phyloP scores from a whole-genome alignment of 179 eudicot genomes.

The Corrigiola litoralis region DNA sequence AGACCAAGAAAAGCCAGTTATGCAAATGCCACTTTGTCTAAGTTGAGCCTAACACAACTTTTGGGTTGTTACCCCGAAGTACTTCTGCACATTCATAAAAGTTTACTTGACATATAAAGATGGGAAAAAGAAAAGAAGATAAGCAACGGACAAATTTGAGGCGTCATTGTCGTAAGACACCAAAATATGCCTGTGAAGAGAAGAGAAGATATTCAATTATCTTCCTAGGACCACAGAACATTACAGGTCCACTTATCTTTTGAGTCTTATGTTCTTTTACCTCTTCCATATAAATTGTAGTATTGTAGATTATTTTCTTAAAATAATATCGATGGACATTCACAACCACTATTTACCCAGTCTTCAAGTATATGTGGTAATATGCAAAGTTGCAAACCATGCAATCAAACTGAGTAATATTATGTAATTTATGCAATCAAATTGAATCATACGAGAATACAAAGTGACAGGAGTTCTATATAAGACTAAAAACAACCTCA shows the following conservation, averaged over 20 bases:
- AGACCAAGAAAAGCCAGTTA: conserved; percentile 9
- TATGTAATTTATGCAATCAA: no score
- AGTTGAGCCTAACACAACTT: conserved; percentile 18
- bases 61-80: conserved; percentile 13
- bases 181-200: conserved; percentile 17
- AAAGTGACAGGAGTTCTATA: no score
- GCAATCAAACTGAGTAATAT: no score
- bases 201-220: conserved; percentile 1
- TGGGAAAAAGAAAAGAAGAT: conserved; percentile 21
- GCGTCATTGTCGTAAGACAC: conserved; percentile 27
- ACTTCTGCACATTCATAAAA: conserved; percentile 17
- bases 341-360: no score
- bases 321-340: no score
- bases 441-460: no score
- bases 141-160: conserved; percentile 18
- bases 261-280: not conserved
- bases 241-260: conserved; percentile 17
- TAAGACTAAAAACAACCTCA: no score
- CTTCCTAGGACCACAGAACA: conserved; percentile 11
- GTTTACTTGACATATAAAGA: conserved; percentile 12
- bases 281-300: no score
- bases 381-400: no score
- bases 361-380: no score
- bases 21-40: conserved; percentile 22
- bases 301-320: no score